These are phyloP conservation scores for Dothidotthia symphoricarpi DNA, from an alignment of 2,329 filamentous ascomycete species.

Conservation along the genomic window DNA sequence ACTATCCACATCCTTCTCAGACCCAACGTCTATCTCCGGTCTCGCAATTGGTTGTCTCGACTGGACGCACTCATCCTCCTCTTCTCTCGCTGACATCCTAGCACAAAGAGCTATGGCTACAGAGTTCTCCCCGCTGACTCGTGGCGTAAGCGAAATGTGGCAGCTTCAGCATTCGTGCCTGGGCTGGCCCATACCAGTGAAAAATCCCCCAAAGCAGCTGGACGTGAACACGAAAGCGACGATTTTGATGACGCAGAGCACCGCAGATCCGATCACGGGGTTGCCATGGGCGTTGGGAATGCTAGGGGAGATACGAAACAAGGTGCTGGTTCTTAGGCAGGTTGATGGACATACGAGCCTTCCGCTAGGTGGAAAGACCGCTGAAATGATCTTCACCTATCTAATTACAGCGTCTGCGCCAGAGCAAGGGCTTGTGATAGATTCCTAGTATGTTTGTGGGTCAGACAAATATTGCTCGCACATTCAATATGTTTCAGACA, in stretches of 20 bases:
- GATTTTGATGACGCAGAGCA: conserved; percentile 43
- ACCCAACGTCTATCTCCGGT: conserved; percentile 21
- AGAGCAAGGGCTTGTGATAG: conserved; percentile 7
- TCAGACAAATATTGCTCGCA: too few relatives aligned
- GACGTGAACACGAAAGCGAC: conserved; percentile 23
- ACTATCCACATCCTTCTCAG: conserved; percentile 26
- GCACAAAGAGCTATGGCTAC: conserved; percentile 30
- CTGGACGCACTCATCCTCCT: conserved; percentile 30
- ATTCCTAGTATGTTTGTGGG: conserved; percentile 2
- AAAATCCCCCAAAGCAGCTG: conserved; percentile 38
- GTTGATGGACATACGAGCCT: conserved; percentile 46
- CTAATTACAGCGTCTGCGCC: conserved; percentile 39
- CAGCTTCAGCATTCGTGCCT: conserved; percentile 41
- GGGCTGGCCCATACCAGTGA: conserved; percentile 41
- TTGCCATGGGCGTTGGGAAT: conserved; percentile 28
- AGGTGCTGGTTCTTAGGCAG: conserved; percentile 42
- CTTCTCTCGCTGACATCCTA: conserved; percentile 18
- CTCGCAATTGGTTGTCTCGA: conserved; percentile 44
- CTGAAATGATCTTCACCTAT: conserved; percentile 33
- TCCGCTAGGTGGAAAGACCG: conserved; percentile 32
- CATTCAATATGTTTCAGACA: too few relatives aligned
- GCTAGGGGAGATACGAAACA: conserved; percentile 29
- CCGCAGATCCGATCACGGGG: conserved; percentile 44
- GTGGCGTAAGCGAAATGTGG: conserved; percentile 39
- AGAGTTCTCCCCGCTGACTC: conserved; percentile 38